A percentile compares a stretch with the other conserved stretches of the same genome.
phyloP scores from a whole-genome alignment of 2,329 filamentous ascomycete species.

The Aspergillus niger region DNA sequence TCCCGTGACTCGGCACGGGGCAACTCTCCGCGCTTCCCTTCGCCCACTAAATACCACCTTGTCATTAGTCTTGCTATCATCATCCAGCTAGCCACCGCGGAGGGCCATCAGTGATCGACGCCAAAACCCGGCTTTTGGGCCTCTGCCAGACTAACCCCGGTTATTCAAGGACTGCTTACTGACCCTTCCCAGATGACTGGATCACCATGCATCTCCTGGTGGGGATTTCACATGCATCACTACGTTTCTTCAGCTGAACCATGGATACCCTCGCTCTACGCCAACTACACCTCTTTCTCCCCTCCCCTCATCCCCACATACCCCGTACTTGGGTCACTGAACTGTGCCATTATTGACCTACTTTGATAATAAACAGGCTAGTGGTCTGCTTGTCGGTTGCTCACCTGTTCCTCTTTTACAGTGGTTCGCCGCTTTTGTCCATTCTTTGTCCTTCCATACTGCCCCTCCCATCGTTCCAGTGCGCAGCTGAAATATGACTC shows the following conservation, averaged over 20 bases:
- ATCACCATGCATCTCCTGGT: slow-evolving; percentile 9
- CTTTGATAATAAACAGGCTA: neutral
- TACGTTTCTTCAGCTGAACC: slow-evolving; percentile 5
- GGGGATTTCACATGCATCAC: slow-evolving; percentile 13
- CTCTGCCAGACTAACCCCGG: neutral
- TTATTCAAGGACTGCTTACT: neutral
- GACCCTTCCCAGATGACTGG: slow-evolving; percentile 3
- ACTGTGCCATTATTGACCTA: neutral
- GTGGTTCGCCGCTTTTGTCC: neutral
- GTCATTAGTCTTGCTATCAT: neutral
- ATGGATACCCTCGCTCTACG: neutral
- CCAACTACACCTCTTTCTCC: neutral
- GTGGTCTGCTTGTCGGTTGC: neutral
- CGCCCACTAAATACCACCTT: neutral
- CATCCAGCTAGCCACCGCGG: too few species aligned
- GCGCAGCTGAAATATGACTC: neutral
- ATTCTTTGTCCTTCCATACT: neutral
- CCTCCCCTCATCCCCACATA: neutral
- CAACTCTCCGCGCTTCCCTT: too few species aligned
- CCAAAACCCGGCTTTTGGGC: neutral
- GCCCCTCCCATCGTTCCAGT: neutral
- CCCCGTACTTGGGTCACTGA: neutral
- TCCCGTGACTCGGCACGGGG: too few species aligned
- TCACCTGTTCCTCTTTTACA: neutral
- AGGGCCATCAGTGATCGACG: neutral